Conservation (phyloP, 2,329 filamentous ascomycete species). For the Exophiala aquamarina region DNA sequence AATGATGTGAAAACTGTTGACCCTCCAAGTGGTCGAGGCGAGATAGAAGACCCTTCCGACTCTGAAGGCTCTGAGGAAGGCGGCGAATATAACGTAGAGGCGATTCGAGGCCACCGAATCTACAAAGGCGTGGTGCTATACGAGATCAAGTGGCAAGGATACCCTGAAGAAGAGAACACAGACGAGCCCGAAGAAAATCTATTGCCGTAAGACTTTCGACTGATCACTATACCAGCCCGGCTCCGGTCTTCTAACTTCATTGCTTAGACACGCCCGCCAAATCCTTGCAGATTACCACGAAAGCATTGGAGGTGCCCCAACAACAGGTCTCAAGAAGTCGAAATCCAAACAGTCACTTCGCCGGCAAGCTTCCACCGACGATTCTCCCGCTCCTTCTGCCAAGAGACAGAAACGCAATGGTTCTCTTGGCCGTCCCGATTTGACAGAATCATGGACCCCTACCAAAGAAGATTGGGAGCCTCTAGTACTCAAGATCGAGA, state of each 20-base stretch:
- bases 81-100: constrained; percentile 17
- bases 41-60: constrained; percentile 33
- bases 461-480: constrained; percentile 44
- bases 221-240: background rate
- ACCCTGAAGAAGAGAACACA: constrained; percentile 44
- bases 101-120: constrained; percentile 6
- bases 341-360: constrained; percentile 30
- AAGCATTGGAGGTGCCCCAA: constrained; percentile 43
- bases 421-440: constrained; percentile 26
- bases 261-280: constrained; percentile 34
- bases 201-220: constrained; percentile 32
- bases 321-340: constrained; percentile 20
- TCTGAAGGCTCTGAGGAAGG: background rate
- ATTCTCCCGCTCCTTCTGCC: constrained; percentile 10
- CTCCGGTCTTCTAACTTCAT: constrained; percentile 3
- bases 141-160: constrained; percentile 50
- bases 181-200: constrained; percentile 48
- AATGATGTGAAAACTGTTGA: constrained; percentile 37
- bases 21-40: constrained; percentile 38
- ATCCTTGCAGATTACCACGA: constrained; percentile 42
- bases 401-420: constrained; percentile 25
- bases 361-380: constrained; percentile 24
- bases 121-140: constrained; percentile 32
- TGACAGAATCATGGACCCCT: constrained; percentile 38
- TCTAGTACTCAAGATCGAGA: constrained; percentile 43